Evolutionary conservation across 2,329 filamentous ascomycete species (phyloP).

Genomic region (Alternaria sp.): DNA sequence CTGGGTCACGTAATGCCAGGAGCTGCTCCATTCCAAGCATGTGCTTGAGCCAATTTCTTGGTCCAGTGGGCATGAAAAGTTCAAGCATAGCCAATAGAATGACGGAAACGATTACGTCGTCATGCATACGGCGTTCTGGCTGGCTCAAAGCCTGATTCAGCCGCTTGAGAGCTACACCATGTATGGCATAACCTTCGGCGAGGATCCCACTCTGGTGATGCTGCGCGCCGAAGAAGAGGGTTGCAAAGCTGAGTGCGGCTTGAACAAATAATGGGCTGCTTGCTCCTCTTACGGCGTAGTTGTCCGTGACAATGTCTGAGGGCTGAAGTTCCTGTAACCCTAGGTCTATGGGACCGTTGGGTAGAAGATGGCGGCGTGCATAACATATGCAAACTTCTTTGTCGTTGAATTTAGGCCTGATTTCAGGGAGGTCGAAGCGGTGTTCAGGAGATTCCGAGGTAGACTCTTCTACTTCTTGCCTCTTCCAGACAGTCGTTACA

Average conservation of each 20-base stretch:
- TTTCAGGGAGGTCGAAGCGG: not conserved
- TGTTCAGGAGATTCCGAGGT: not conserved
- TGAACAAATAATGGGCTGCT: conserved; percentile 20
- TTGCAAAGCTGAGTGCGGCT: conserved; percentile 34
- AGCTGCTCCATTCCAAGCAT: conserved; percentile 37
- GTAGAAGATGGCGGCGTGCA: conserved; percentile 23
- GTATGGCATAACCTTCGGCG: conserved; percentile 25
- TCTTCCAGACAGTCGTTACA: not conserved
- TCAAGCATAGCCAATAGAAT: conserved; percentile 36
- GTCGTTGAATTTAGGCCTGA: conserved; percentile 15
- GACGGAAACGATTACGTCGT: conserved; percentile 38
- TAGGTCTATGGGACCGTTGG: conserved; percentile 31
- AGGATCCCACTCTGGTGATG: conserved; percentile 24
- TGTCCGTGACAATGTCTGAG: conserved; percentile 17
- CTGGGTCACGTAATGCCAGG: conserved; percentile 30
- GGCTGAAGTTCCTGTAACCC: conserved; percentile 23
- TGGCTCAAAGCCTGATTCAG: conserved; percentile 33
- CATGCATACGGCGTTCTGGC: conserved; percentile 23
- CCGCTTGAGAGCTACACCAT: conserved; percentile 31
- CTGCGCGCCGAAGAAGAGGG: conserved; percentile 33
- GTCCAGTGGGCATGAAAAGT: conserved; percentile 31
- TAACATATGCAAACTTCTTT: conserved; percentile 37
- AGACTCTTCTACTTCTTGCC: not conserved
- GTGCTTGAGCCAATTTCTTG: conserved; percentile 33
- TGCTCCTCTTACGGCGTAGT: not conserved